phyloP scores from a whole-genome alignment of 2,329 filamentous ascomycete species.

The Blumeria hordei region DNA sequence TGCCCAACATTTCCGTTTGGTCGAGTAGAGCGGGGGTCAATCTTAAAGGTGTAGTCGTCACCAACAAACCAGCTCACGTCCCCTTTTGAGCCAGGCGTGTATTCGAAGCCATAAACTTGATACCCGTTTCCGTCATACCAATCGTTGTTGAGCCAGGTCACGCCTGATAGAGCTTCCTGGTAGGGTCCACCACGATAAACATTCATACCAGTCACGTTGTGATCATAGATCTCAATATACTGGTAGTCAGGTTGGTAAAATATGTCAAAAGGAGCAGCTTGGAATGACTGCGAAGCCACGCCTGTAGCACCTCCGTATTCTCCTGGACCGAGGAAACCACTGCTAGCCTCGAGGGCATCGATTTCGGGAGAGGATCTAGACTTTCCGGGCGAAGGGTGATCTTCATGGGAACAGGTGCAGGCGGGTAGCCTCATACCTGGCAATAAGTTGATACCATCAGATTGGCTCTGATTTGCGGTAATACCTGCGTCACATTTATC shows the following conservation, averaged over 20 bases:
- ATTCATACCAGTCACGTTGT: conserved; percentile 30
- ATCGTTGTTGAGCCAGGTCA: conserved; percentile 36
- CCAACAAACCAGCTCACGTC: conserved; percentile 48
- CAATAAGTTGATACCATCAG: conserved; percentile 39
- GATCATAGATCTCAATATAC: conserved; percentile 40
- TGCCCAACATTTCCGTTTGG: conserved; percentile 48
- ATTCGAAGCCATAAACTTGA: conserved; percentile 39
- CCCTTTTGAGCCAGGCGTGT: conserved; percentile 31
- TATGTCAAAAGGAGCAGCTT: conserved; percentile 45
- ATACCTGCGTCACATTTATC: conserved; percentile 46
- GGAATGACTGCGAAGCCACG: conserved; percentile 39
- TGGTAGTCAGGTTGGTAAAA: conserved; percentile 44
- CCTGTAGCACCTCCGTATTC: conserved; percentile 28
- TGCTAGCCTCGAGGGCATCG: conserved; percentile 46
- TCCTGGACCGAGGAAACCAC: conserved; percentile 16
- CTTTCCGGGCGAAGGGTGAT: conserved; percentile 40
- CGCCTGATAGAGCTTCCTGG: conserved; percentile 36
- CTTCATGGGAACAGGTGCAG: conserved; percentile 37
- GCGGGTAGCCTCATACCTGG: conserved; percentile 47
- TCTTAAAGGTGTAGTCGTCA: conserved; percentile 36
- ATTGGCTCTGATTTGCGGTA: conserved; percentile 44
- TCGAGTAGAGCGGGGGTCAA: conserved; percentile 32
- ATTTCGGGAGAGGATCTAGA: conserved; percentile 47
- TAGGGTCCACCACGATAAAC: conserved; percentile 33
- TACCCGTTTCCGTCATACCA: conserved; percentile 43